These are phyloP conservation scores for Arthroderma sp. DNA, from an alignment of 2,329 filamentous ascomycete genomes.

Conservation along the genomic window DNA sequence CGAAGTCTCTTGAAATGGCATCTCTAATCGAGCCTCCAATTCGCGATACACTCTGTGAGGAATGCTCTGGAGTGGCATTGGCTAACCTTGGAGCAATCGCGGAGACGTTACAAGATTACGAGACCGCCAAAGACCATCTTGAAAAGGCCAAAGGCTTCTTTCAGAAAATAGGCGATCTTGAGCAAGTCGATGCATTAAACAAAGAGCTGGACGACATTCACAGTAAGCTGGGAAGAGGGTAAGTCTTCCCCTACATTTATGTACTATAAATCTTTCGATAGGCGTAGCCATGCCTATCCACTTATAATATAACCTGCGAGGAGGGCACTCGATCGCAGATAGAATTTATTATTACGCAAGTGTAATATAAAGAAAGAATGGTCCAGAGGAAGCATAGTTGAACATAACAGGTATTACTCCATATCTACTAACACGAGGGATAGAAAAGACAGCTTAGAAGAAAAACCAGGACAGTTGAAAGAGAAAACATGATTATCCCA, in stretches of 20 bases:
- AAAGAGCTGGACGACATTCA: conserved; percentile 19
- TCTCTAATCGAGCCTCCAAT: conserved; percentile 51
- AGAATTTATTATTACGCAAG: too few species aligned
- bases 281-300: too few species aligned
- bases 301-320: too few species aligned
- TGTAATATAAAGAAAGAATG: too few species aligned
- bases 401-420: too few species aligned
- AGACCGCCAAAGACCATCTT: conserved; percentile 55
- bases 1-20: conserved; percentile 58
- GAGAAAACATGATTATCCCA: neutral
- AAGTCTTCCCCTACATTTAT: too few species aligned
- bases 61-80: conserved; percentile 69
- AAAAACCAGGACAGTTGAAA: neutral
- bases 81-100: conserved; percentile 79
- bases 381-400: too few species aligned
- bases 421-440: too few species aligned
- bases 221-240: conserved; percentile 7
- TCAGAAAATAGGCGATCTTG: conserved; percentile 22
- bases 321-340: too few species aligned
- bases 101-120: conserved; percentile 54
- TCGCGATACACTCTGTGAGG: conserved; percentile 66
- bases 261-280: too few species aligned
- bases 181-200: conserved; percentile 20
- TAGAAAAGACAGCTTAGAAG: too few species aligned
- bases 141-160: conserved; percentile 44